Evolutionary conservation across 306 rosid species (phyloP), one percentile per base, ranked within the genome.

Genomic region (Pueraria montana): DNA sequence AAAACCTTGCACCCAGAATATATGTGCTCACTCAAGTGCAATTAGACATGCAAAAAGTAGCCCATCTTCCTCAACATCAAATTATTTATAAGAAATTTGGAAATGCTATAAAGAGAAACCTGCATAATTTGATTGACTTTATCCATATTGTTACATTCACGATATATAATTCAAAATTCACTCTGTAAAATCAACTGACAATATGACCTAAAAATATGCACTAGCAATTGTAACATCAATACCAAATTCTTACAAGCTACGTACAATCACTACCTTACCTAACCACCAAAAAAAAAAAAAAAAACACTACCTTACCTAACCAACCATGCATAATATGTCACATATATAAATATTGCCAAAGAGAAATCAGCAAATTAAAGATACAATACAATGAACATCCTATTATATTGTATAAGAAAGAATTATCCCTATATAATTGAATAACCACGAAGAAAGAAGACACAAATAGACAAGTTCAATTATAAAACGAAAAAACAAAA

Each of bases 111-210:
- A 61, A 63, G 8, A 53, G 14, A 75, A 40, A 24, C 16, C 62
- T 63, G 21, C 61, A 27, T 62, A 27, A 71, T 71, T 36, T 46
- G 77, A 72, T 65, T 49, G n/a, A 65, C 58, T 68, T 69, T 69
- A 64, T 34, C 20, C 24, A 27, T 72, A 30, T 55, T 20, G 9
- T 26, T 43, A 14, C 30, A 17, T 11, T 8, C 55, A 66, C 2
- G 18, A 72, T n/a, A 77, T 73, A 55, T 14, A 56, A 73, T 34
- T 73, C 43, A 71, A 74, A 66, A 68, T 73, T 52, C 34, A 36
- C 77, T 59, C 59, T 6, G 74, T 23, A 76, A 65, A 32, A 77
- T 73, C 30, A 74, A 58, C 43, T 4, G 2, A 10, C 18, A 45
- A 46, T 59, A 69, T 67, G 56, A 75, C 83, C 21, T 63, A 61